phyloP scores from a whole-genome alignment of 1,284 basidiomycete genomes.

The Ceratorhiza oryzae-sativae region DNA sequence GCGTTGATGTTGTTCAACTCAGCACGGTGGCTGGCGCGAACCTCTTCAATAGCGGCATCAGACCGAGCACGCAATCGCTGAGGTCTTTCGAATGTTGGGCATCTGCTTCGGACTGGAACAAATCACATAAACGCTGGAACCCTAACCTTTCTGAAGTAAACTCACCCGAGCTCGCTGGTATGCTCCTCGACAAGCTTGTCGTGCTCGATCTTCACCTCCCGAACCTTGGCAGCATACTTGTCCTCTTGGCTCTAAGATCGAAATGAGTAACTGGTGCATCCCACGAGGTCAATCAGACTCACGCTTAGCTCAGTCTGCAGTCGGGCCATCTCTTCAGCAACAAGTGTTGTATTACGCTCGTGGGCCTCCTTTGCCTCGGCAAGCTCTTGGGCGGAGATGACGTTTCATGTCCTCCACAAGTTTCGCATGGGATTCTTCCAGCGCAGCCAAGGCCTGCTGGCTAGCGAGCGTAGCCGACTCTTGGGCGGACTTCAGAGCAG shows the following conservation, averaged over 20 bases:
- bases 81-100: constrained; percentile 72
- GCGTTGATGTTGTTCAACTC: constrained; percentile 65
- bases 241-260: constrained; percentile 66
- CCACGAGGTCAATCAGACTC: constrained; percentile 42
- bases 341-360: constrained; percentile 60
- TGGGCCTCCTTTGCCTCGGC: constrained; percentile 47
- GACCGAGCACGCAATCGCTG: constrained; percentile 71
- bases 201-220: constrained; percentile 71
- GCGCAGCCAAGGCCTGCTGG: constrained; percentile 35
- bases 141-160: constrained; percentile 38
- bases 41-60: constrained; percentile 68
- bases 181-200: constrained; percentile 68
- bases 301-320: constrained; percentile 70
- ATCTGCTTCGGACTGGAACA: constrained; percentile 67
- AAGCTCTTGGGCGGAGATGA: constrained; percentile 38
- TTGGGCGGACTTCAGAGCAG: constrained; percentile 60
- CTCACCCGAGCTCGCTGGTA: constrained; percentile 78
- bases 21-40: constrained; percentile 65
- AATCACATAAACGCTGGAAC: neutral
- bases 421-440: constrained; percentile 40
- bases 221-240: constrained; percentile 70
- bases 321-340: constrained; percentile 63
- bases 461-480: constrained; percentile 44
- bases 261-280: constrained; percentile 9
- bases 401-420: constrained; percentile 46